A percentile compares a stretch with the other conserved stretches of the same genome.
phyloP scores from a whole-genome alignment of 2,329 filamentous ascomycete species.

The Stylonectria norvegica region DNA sequence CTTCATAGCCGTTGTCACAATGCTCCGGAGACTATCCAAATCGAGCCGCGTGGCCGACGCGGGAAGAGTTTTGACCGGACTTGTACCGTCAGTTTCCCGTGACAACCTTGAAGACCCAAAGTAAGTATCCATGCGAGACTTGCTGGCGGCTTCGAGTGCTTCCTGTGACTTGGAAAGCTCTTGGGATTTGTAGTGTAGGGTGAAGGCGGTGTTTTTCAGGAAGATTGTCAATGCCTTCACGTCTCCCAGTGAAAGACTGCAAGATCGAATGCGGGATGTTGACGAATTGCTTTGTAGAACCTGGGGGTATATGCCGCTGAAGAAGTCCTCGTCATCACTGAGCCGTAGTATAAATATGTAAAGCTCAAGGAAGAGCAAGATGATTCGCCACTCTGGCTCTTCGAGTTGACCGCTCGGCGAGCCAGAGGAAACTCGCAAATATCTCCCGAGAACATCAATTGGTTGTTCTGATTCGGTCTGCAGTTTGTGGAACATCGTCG shows the following conservation, averaged over 20 bases:
- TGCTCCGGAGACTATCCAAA: conserved; percentile 72
- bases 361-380: conserved; percentile 87
- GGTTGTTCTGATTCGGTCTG: conserved; percentile 29
- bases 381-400: conserved; percentile 73
- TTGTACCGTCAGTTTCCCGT: neutral
- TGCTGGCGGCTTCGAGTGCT: conserved; percentile 19
- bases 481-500: conserved; percentile 37
- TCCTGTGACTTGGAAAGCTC: conserved; percentile 46
- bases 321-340: conserved; percentile 96
- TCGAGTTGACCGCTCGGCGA: conserved; percentile 22
- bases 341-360: conserved; percentile 91
- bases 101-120: conserved; percentile 16
- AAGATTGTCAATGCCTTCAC: conserved; percentile 75
- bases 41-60: conserved; percentile 47
- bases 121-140: conserved; percentile 30
- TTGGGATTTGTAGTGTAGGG: conserved; percentile 77
- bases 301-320: conserved; percentile 53
- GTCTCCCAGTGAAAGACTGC: conserved; percentile 68
- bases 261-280: conserved; percentile 51
- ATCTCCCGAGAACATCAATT: conserved; percentile 29
- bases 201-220: conserved; percentile 86
- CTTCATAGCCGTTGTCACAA: conserved; percentile 75
- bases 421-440: conserved; percentile 29
- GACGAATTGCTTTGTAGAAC: conserved; percentile 37
- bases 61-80: neutral